These are phyloP conservation scores for Clavispora phyllophila DNA, from an alignment of 805 yeast species.

Conservation along the genomic window DNA sequence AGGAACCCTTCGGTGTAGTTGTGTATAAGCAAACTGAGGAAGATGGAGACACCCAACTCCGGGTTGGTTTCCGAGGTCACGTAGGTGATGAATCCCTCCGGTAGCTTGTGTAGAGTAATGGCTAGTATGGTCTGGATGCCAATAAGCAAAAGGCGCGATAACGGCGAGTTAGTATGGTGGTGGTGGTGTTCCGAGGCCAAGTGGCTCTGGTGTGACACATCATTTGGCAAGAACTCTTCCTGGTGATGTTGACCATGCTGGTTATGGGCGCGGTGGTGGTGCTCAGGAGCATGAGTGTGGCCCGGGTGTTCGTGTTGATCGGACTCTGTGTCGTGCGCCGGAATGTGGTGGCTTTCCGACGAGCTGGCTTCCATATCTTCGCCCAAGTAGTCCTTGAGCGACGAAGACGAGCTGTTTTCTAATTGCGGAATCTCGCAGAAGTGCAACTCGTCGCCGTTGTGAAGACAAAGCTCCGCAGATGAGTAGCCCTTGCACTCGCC, in stretches of 20 bases:
- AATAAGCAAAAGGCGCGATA: slow-evolving; percentile 73
- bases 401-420: slow-evolving; percentile 1
- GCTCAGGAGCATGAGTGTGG: slow-evolving; percentile 11
- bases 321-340: not conserved
- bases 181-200: slow-evolving; percentile 49
- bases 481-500: slow-evolving; percentile 49
- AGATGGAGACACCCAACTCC: slow-evolving; percentile 70
- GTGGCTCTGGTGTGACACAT: slow-evolving; percentile 8
- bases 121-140: slow-evolving; percentile 90
- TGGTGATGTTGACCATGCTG: slow-evolving; percentile 21
- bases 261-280: slow-evolving; percentile 15
- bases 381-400: not conserved
- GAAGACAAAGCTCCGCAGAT: slow-evolving; percentile 34
- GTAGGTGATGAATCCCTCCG: slow-evolving; percentile 90
- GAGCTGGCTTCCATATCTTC: not conserved
- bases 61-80: slow-evolving; percentile 66
- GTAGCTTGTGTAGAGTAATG: slow-evolving; percentile 82
- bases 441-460: slow-evolving; percentile 21
- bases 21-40: slow-evolving; percentile 80
- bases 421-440: slow-evolving; percentile 38
- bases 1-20: slow-evolving; percentile 93
- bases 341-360: not conserved
- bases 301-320: not conserved
- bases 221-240: not conserved
- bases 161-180: slow-evolving; percentile 74